Evolutionary conservation across 257 asterid species (phyloP), one percentile per base, ranked within the genome.

Genomic region (Verbena officinalis): DNA sequence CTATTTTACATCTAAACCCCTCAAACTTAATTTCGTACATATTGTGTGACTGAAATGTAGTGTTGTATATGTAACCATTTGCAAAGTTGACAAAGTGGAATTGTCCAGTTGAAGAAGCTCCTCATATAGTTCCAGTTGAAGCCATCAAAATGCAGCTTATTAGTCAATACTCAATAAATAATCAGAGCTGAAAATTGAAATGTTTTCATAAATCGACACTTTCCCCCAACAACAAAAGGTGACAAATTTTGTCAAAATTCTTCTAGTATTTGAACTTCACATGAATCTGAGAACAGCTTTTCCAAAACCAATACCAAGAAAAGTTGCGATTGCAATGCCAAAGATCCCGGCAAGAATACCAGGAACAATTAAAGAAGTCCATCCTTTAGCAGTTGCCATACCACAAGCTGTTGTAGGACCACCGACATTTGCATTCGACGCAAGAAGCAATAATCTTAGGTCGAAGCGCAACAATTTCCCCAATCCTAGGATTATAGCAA

Each of bases 351-450:
- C 95, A 72, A 93, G 97, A 76, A 93, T 87, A 17, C 86, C 96
- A 5, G 98, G 97, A 46, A 90, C 79, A 8, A 90, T 77, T 5
- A 90, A 31, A 55, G 98, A 90, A 59, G 60, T 80, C 98, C 98
- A 93, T 45, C 96, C 98, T 77, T 90, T 90, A 30, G 98, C 94
- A 27, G 94, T 87, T 74, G 98, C 98, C 98, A 93, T 90, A 43
- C 97, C 97, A 64, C 95, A 77, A 10, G 97, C 98, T 27, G 98
- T 93, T 4, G 98, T 90, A 1, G 97, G 98, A 21, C 97, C 98
- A 5, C 97, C 97, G 1, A 90, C 98, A 8, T 93, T 93, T n/a
- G 98, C 98, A 44, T 93, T 93, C 9, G 98, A 93, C 53, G 98
- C 98, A 45, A 90, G 23, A n/a, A 93, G 96, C 82, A 93, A 65